Percentiles rank a stretch among this genome's conserved stretches.
These are phyloP conservation scores for Bryoglossum gracile DNA, from an alignment of 495 filamentous ascomycete genomes.

Conservation along the genomic window DNA sequence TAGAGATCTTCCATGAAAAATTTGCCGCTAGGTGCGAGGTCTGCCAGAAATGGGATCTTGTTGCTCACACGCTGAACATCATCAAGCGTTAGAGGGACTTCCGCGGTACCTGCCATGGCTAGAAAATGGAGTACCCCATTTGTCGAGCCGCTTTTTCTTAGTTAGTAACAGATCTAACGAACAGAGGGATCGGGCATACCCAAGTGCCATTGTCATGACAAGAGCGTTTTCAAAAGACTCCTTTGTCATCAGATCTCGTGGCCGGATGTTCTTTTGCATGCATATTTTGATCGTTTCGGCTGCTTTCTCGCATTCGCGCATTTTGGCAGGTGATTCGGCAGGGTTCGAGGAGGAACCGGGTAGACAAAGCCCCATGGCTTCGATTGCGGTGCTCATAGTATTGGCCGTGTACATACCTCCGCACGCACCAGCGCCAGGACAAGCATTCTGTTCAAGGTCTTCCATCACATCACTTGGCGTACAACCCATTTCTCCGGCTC, in stretches of 20 bases:
- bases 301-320: conserved; percentile 82
- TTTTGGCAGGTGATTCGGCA: conserved; percentile 80
- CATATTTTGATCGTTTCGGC: conserved; percentile 79
- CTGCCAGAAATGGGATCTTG: conserved; percentile 89
- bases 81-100: conserved; percentile 73
- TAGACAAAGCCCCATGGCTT: conserved; percentile 87
- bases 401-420: conserved; percentile 98
- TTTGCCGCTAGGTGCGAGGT: conserved; percentile 80
- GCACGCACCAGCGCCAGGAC: conserved; percentile 86
- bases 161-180: conserved; percentile 3
- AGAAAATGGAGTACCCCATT: conserved; percentile 93
- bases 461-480: conserved; percentile 74
- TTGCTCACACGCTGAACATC: conserved; percentile 84
- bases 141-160: conserved; percentile 54
- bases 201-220: conserved; percentile 85
- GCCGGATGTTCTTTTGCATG: conserved; percentile 82
- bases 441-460: conserved; percentile 79
- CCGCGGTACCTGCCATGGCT: conserved; percentile 88
- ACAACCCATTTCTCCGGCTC: conserved; percentile 29
- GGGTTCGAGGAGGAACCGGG: conserved; percentile 89
- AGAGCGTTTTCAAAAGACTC: conserved; percentile 89
- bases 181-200: conserved; percentile 25
- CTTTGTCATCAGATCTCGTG: conserved; percentile 76
- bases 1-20: conserved; percentile 96
- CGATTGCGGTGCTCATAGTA: conserved; percentile 94